phyloP scores from a whole-genome alignment of 352 stramenopile species.

The Pythium phragmiticola region DNA sequence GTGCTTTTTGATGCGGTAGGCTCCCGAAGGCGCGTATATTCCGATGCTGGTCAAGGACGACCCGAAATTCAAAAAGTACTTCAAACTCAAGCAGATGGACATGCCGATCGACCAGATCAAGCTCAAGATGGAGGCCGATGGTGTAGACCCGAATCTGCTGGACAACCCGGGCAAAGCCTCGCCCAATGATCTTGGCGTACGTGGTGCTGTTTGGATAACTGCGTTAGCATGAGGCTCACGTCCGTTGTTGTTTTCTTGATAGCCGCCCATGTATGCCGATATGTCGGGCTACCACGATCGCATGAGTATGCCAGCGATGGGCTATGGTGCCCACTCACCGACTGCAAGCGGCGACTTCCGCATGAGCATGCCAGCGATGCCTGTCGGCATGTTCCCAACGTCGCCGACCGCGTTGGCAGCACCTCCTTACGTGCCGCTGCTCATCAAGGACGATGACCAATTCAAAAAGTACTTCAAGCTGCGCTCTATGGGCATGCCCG shows the following conservation, averaged over 20 bases:
- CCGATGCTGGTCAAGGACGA: slow-evolving; percentile 75
- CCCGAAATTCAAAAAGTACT: slow-evolving; percentile 81
- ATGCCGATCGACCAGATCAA: slow-evolving; percentile 85
- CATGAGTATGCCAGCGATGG: slow-evolving; percentile 23
- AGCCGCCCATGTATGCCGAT: slow-evolving; percentile 29
- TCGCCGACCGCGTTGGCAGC: background rate
- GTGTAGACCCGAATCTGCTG: slow-evolving; percentile 61
- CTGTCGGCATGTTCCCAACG: slow-evolving; percentile 23
- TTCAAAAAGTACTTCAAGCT: slow-evolving; percentile 87
- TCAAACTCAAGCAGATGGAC: slow-evolving; percentile 83
- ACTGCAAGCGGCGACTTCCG: slow-evolving; percentile 5
- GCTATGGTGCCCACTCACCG: slow-evolving; percentile 12
- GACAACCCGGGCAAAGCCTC: slow-evolving; percentile 63
- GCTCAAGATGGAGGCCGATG: slow-evolving; percentile 84
- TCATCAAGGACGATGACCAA: slow-evolving; percentile 73
- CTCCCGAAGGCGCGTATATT: slow-evolving; percentile 63
- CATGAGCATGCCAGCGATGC: slow-evolving; percentile 36
- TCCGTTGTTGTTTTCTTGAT: background rate
- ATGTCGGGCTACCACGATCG: slow-evolving; percentile 9
- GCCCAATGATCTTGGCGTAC: slow-evolving; percentile 77
- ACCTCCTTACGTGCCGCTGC: slow-evolving; percentile 58
- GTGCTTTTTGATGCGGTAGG: slow-evolving; percentile 26
- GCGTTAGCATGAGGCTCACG: background rate
- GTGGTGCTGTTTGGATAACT: slow-evolving; percentile 23
- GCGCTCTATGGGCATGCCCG: slow-evolving; percentile 75